A percentile compares a stretch with the other conserved stretches of the same genome.
These are phyloP conservation scores for Rhynchospora pubera DNA, from an alignment of 176 grass and related monocot species.

Conservation along the genomic window DNA sequence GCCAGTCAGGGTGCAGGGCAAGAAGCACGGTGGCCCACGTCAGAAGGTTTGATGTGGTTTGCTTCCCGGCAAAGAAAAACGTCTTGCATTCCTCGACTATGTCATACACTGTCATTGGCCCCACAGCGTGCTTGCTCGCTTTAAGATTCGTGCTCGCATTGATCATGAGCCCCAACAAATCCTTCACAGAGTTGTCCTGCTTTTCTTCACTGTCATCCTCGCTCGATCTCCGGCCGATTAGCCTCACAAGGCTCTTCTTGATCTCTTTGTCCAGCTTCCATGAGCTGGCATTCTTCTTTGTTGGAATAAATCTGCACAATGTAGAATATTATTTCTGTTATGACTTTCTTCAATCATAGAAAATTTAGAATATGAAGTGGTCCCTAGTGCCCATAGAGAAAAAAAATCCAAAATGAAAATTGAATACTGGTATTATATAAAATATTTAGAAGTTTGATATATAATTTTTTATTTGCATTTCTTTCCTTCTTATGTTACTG, in stretches of 20 bases:
- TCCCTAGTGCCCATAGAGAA: not conserved
- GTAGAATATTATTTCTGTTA: not conserved
- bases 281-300: conserved; percentile 87
- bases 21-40: conserved; percentile 89
- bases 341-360: not conserved
- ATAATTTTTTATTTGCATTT: not conserved
- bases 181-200: conserved; percentile 43
- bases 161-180: conserved; percentile 84
- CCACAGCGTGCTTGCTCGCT: conserved; percentile 22
- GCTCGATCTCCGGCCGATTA: conserved; percentile 57
- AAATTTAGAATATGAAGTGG: not conserved
- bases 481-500: not conserved
- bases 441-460: not conserved
- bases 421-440: not conserved
- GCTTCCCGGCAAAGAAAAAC: conserved; percentile 95
- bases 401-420: not conserved
- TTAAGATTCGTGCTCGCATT: conserved; percentile 23
- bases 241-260: conserved; percentile 60
- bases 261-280: conserved; percentile 98
- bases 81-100: conserved; percentile 99
- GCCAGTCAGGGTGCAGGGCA: conserved; percentile 96
- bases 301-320: conserved; percentile 66
- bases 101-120: conserved; percentile 69
- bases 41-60: conserved; percentile 93
- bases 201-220: conserved; percentile 29